Evolutionary conservation across 129 eudicot species (phyloP).

Genomic region (Saussurea involucrata): DNA sequence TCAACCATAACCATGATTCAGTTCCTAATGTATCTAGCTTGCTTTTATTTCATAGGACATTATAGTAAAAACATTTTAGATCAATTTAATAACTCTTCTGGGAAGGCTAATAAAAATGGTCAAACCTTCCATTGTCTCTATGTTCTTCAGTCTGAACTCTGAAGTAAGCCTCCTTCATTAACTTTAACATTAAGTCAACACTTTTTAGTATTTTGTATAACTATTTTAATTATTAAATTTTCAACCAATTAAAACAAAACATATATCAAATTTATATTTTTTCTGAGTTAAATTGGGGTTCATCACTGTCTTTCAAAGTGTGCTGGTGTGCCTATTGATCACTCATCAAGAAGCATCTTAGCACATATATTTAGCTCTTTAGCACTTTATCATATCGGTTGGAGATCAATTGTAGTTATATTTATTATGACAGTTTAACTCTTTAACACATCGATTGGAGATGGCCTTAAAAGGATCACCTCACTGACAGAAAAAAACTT

Average conservation of each 20-base stretch:
- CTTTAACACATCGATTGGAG: neutral
- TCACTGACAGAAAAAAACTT: neutral
- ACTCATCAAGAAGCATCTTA: neutral
- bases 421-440: neutral
- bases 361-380: neutral
- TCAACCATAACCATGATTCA: neutral
- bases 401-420: neutral
- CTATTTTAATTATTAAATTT: too few relatives aligned
- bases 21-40: neutral
- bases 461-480: neutral
- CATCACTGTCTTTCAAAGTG: neutral
- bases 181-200: neutral
- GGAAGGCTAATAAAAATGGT: neutral
- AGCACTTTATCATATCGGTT: neutral
- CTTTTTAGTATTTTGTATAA: neutral
- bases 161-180: neutral
- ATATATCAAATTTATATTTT: too few relatives aligned
- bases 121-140: neutral
- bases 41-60: neutral
- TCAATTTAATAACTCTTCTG: neutral
- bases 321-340: neutral
- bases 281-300: too few relatives aligned
- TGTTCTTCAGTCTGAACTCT: neutral
- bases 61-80: neutral
- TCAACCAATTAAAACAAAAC: too few relatives aligned